Conservation (phyloP, 1,284 basidiomycete genomes). For the Apiotrichum brassicae region DNA sequence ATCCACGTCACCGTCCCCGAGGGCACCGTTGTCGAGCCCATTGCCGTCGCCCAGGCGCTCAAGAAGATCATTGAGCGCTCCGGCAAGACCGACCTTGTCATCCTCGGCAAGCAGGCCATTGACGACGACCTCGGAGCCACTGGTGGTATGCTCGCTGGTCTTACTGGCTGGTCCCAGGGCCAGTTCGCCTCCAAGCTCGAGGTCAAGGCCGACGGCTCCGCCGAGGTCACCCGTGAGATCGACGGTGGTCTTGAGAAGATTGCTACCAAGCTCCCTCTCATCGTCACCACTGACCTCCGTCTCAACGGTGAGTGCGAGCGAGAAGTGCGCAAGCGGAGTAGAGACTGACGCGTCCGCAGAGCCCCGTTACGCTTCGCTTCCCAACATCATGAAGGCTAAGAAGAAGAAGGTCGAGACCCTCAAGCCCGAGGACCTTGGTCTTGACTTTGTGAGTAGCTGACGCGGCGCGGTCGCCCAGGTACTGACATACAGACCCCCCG, state of each 20-base stretch:
- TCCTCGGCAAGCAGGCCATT: slow-evolving; percentile 98
- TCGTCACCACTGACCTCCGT: slow-evolving; percentile 85
- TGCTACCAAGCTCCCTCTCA: slow-evolving; percentile 69
- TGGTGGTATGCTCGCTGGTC: slow-evolving; percentile 93
- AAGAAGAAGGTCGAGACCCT: slow-evolving; percentile 93
- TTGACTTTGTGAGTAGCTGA: slow-evolving; percentile 44
- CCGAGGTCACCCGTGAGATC: slow-evolving; percentile 79
- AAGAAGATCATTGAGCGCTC: slow-evolving; percentile 64
- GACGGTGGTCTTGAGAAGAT: slow-evolving; percentile 90
- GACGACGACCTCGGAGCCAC: slow-evolving; percentile 97
- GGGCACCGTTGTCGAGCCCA: slow-evolving; percentile 59
- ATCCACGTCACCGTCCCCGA: slow-evolving; percentile 87
- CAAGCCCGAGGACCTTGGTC: slow-evolving; percentile 69
- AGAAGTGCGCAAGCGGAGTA: neutral
- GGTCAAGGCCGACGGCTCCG: slow-evolving; percentile 64
- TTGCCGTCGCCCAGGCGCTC: slow-evolving; percentile 58
- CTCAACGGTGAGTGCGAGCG: slow-evolving; percentile 53
- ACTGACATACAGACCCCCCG: slow-evolving; percentile 53
- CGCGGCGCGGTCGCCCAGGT: too few species aligned
- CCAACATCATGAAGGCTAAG: slow-evolving; percentile 98
- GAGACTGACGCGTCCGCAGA: slow-evolving; percentile 56
- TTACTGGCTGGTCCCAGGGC: slow-evolving; percentile 89
- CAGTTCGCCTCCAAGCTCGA: slow-evolving; percentile 90
- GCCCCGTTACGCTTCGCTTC: slow-evolving; percentile 87
- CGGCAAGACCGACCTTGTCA: slow-evolving; percentile 67